Conservation (phyloP, 1,139 yeast genomes). For the Candida dubliniensis region DNA sequence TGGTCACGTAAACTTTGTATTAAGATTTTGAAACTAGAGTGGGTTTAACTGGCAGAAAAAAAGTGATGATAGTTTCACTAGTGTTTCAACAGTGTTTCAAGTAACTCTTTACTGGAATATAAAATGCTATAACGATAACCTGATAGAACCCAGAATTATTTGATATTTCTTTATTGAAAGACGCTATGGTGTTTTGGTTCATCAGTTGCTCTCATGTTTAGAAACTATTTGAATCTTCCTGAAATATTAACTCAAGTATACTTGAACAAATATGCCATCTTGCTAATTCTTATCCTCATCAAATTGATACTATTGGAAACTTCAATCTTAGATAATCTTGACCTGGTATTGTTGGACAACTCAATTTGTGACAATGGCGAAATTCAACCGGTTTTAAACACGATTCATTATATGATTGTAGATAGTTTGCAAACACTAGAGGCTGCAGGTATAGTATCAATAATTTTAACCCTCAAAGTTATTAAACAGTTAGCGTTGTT, state of each 20-base stretch:
- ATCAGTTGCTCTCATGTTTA: constrained; percentile 6
- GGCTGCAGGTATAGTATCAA: constrained; percentile 10
- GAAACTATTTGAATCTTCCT: constrained; percentile 27
- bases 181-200: not conserved
- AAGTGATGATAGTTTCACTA: not conserved
- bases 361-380: constrained; percentile 20
- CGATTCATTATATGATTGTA: constrained; percentile 11
- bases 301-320: constrained; percentile 51
- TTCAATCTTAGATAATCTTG: constrained; percentile 35
- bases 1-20: too few relatives aligned
- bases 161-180: too few relatives aligned
- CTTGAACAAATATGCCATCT: constrained; percentile 55
- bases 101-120: not conserved
- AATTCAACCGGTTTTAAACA: constrained; percentile 13
- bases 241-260: constrained; percentile 60
- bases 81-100: constrained; percentile 5
- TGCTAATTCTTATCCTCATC: constrained; percentile 43
- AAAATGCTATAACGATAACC: not conserved
- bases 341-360: constrained; percentile 34
- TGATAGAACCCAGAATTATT: too few relatives aligned
- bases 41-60: too few relatives aligned
- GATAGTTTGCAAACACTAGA: constrained; percentile 12
- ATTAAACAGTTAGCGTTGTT: constrained; percentile 63
- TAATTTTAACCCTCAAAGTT: constrained; percentile 26
- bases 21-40: too few relatives aligned